Percentiles rank a stretch among this genome's conserved stretches.
These are phyloP conservation scores for Pseudocercospora vitis DNA, from an alignment of 2,329 filamentous ascomycete genomes.

Conservation along the genomic window DNA sequence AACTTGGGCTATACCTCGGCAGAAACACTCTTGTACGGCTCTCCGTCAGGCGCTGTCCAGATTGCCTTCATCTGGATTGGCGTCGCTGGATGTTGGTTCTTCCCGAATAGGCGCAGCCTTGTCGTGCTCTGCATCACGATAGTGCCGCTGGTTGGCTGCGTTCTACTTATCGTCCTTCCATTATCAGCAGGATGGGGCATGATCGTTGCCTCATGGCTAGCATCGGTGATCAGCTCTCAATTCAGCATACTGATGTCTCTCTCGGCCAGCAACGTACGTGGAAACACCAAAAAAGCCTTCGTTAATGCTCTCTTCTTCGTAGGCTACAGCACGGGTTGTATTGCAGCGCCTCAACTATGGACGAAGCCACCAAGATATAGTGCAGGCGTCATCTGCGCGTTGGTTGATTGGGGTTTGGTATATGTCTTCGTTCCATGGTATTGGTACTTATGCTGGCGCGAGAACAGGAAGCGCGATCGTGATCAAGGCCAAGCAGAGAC, in stretches of 20 bases:
- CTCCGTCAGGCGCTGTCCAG: constrained; percentile 52
- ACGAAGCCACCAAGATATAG: constrained; percentile 47
- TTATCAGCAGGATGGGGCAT: constrained; percentile 48
- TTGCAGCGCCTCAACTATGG: constrained; percentile 53
- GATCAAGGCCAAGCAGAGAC: constrained; percentile 11
- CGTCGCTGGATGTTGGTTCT: constrained; percentile 41
- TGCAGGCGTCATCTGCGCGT: constrained; percentile 48
- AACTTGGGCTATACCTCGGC: constrained; percentile 47
- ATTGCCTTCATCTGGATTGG: constrained; percentile 51
- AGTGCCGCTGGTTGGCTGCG: constrained; percentile 47
- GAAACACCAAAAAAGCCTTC: constrained; percentile 53
- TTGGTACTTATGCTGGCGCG: constrained; percentile 38
- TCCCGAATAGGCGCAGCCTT: constrained; percentile 44
- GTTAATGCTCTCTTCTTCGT: constrained; percentile 54
- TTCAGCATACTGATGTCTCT: constrained; percentile 47
- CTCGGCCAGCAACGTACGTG: constrained; percentile 52
- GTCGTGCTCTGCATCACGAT: constrained; percentile 45
- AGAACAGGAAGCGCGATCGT: constrained; percentile 39
- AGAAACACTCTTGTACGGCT: constrained; percentile 50
- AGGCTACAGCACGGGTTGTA: constrained; percentile 51
- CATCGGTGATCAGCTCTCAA: constrained; percentile 48
- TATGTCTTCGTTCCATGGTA: constrained; percentile 39
- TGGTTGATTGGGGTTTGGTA: constrained; percentile 48
- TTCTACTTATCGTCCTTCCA: constrained; percentile 48
- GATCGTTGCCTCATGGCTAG: constrained; percentile 51